These are phyloP conservation scores for Chlorophyllum brunneum DNA, from an alignment of 768 basidiomycete genomes.

Conservation along the genomic window DNA sequence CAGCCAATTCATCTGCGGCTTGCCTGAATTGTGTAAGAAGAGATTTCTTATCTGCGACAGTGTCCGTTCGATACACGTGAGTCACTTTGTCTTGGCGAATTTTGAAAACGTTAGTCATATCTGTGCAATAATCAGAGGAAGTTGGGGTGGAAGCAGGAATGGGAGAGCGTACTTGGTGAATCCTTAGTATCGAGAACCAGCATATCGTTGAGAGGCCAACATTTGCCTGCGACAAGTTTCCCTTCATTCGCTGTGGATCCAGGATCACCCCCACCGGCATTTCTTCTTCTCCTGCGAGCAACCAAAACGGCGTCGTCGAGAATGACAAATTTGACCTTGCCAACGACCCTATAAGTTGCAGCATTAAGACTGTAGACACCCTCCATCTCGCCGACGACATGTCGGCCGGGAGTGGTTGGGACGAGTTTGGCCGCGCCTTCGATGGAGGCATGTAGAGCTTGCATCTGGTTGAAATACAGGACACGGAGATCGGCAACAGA, in stretches of 20 bases:
- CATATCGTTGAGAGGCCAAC: constrained; percentile 93
- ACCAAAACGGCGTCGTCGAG: constrained; percentile 91
- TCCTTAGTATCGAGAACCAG: constrained; percentile 96
- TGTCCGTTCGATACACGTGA: constrained; percentile 88
- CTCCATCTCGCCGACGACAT: constrained; percentile 84
- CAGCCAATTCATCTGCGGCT: constrained; percentile 86
- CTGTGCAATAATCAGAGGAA: constrained; percentile 25
- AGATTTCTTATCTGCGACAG: constrained; percentile 77
- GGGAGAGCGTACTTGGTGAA: constrained; percentile 63
- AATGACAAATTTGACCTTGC: constrained; percentile 84
- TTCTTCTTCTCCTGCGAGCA: constrained; percentile 68
- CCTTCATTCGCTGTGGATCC: constrained; percentile 52
- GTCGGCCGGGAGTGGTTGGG: constrained; percentile 86
- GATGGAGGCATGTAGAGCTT: constrained; percentile 81
- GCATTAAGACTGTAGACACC: constrained; percentile 82
- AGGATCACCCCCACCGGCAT: constrained; percentile 43
- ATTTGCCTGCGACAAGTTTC: constrained; percentile 88
- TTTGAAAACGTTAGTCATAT: constrained; percentile 96
- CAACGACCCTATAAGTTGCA: constrained; percentile 91
- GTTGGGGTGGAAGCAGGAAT: constrained; percentile 5
- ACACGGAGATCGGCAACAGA: constrained; percentile 95
- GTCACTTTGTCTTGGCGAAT: constrained; percentile 91
- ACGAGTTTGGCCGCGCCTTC: constrained; percentile 96
- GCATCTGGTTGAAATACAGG: constrained; percentile 94
- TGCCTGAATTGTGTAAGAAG: constrained; percentile 84